A percentile compares a stretch with the other conserved stretches of the same genome.
Evolutionary conservation across 169 alveolate species (phyloP).

Genomic region (Eimeria necatrix): DNA sequence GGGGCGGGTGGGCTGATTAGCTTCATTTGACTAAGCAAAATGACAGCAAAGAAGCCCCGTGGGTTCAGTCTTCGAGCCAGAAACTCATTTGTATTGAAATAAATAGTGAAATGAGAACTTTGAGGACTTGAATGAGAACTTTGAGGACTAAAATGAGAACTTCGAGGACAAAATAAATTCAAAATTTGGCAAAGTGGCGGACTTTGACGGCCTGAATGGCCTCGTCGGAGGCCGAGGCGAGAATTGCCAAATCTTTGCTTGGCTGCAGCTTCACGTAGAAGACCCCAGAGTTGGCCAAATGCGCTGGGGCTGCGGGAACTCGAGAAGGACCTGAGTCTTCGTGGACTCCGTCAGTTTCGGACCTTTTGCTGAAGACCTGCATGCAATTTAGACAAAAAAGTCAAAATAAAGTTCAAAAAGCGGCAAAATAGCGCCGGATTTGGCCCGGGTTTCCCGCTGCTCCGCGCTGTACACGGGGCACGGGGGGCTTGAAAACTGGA

Average conservation of each 20-base stretch:
- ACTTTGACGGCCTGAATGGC: conserved; percentile 76
- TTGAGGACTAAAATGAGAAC: neutral
- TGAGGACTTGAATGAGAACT: too few relatives aligned
- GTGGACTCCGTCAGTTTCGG: conserved; percentile 26
- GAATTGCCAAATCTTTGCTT: conserved; percentile 76
- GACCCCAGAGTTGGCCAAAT: neutral
- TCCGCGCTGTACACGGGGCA: too few relatives aligned
- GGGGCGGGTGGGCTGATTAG: too few relatives aligned
- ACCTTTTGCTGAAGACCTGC: conserved; percentile 10
- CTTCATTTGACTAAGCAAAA: too few relatives aligned
- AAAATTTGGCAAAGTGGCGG: neutral
- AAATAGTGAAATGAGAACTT: too few relatives aligned
- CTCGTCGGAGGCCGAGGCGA: conserved; percentile 67
- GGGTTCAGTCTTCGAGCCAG: too few relatives aligned
- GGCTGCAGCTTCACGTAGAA: conserved; percentile 76
- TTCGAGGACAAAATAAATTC: neutral
- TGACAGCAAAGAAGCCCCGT: too few relatives aligned
- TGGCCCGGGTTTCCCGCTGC: too few relatives aligned
- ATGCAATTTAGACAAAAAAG: neutral
- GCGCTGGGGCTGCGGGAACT: conserved; percentile 3
- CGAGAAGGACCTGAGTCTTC: neutral
- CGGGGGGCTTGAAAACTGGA: too few relatives aligned
- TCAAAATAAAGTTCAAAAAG: neutral
- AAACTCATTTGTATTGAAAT: too few relatives aligned
- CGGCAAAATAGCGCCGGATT: too few relatives aligned